These are phyloP conservation scores for Ichthyophthirius multifiliis DNA, from an alignment of 169 alveolate genomes.

Conservation along the genomic window DNA sequence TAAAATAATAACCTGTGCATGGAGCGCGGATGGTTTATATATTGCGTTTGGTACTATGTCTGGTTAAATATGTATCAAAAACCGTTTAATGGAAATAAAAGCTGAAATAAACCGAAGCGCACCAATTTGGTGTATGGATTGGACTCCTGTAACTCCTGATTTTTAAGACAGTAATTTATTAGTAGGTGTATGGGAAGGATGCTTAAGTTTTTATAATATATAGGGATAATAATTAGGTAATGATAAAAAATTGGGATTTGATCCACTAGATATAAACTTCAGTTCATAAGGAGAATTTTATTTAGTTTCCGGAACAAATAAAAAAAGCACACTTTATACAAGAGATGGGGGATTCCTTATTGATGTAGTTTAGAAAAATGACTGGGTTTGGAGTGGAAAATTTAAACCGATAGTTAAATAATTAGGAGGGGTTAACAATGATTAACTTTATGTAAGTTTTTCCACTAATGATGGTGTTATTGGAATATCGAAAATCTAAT, in stretches of 20 bases:
- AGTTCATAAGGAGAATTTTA: constrained; percentile 83
- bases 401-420: constrained; percentile 30
- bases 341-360: constrained; percentile 87
- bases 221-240: constrained; percentile 53
- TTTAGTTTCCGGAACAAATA: constrained; percentile 83
- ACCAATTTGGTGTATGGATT: constrained; percentile 85
- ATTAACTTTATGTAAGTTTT: constrained; percentile 40
- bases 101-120: constrained; percentile 53
- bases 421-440: constrained; percentile 32
- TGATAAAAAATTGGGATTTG: constrained; percentile 71
- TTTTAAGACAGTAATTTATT: constrained; percentile 65
- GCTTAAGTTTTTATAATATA: constrained; percentile 70
- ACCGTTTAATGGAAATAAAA: constrained; percentile 63
- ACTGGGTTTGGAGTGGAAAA: constrained; percentile 69
- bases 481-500: constrained; percentile 66
- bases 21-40: constrained; percentile 85
- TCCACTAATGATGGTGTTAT: constrained; percentile 84
- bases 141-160: constrained; percentile 78
- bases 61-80: constrained; percentile 75
- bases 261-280: constrained; percentile 77
- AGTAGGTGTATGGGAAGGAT: constrained; percentile 88
- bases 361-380: constrained; percentile 69
- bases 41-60: constrained; percentile 78
- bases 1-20: constrained; percentile 65
- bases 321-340: constrained; percentile 83